Conservation (phyloP, 805 yeast genomes). For the Cyberlindnera maclurae region DNA sequence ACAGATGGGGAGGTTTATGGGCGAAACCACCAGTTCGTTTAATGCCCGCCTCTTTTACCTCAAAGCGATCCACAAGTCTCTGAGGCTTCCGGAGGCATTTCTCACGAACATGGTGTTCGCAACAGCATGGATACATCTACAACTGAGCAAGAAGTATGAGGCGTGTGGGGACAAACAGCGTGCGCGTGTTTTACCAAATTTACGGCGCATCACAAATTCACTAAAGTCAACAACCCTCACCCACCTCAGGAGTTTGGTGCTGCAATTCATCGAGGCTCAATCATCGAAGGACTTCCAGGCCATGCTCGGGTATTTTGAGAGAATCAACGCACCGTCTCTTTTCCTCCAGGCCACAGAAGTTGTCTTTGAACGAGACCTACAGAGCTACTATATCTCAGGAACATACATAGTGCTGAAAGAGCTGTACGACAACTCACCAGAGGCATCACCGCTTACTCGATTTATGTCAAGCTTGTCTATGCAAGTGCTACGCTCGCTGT, state of each 20-base stretch:
- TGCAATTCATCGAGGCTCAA: conserved; percentile 10
- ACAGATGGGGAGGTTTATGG: conserved; percentile 7
- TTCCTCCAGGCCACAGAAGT: conserved; percentile 15
- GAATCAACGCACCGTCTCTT: conserved; percentile 9
- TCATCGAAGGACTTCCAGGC: conserved; percentile 3
- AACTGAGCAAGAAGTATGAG: conserved; percentile 10
- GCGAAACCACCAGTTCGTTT: conserved; percentile 7
- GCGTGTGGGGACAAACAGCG: conserved; percentile 4
- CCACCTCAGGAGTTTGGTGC: conserved; percentile 8
- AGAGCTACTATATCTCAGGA: conserved; percentile 14
- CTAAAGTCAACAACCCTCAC: conserved; percentile 8
- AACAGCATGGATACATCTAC: conserved; percentile 14
- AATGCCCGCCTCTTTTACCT: conserved; percentile 8
- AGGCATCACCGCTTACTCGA: conserved; percentile 12
- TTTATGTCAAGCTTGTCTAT: conserved; percentile 9
- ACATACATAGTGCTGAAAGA: conserved; percentile 13
- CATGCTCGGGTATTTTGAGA: conserved; percentile 4
- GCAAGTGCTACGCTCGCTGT: conserved; percentile 8
- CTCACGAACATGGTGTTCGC: conserved; percentile 6
- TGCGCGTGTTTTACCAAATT: conserved; percentile 1
- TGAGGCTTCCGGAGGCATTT: conserved; percentile 5
- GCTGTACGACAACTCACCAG: conserved; percentile 7
- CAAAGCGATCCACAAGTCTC: conserved; percentile 8
- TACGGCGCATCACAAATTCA: conserved; percentile 2
- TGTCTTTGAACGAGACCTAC: conserved; percentile 4